phyloP scores from a whole-genome alignment of 345 rosid species.

The Eucalyptus globulus region DNA sequence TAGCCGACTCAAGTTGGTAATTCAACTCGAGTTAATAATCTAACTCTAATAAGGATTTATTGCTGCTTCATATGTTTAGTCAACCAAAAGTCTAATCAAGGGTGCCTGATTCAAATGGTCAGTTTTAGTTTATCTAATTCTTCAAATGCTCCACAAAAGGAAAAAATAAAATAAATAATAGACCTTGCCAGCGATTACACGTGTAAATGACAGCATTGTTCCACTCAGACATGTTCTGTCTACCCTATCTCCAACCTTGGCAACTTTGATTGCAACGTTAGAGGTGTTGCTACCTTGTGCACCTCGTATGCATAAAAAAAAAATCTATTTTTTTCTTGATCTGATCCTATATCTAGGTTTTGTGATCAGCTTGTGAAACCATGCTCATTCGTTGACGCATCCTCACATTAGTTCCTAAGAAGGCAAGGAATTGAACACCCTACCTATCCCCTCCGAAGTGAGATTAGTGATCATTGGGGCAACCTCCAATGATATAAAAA shows the following conservation, averaged over 20 bases:
- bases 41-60: not conserved
- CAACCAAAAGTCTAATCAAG: not conserved
- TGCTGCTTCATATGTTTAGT: not conserved
- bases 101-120: not conserved
- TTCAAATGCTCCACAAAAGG: not conserved
- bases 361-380: too few relatives aligned
- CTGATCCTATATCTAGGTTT: too few relatives aligned
- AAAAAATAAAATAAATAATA: not conserved
- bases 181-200: not conserved
- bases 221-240: not conserved
- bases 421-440: too few relatives aligned
- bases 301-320: not conserved
- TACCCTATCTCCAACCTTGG: not conserved
- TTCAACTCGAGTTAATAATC: not conserved
- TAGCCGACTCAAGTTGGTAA: not conserved
- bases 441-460: accelerated
- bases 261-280: not conserved
- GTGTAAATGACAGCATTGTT: not conserved
- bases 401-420: accelerated
- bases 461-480: too few relatives aligned
- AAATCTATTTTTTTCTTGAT: too few relatives aligned
- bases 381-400: accelerated
- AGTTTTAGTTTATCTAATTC: not conserved
- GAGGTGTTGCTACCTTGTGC: not conserved
- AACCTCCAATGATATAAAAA: too few relatives aligned